A percentile compares a stretch with the other conserved stretches of the same genome.
Evolutionary conservation across 768 basidiomycete genomes (phyloP).

Genomic region (Kwoniella sp.): DNA sequence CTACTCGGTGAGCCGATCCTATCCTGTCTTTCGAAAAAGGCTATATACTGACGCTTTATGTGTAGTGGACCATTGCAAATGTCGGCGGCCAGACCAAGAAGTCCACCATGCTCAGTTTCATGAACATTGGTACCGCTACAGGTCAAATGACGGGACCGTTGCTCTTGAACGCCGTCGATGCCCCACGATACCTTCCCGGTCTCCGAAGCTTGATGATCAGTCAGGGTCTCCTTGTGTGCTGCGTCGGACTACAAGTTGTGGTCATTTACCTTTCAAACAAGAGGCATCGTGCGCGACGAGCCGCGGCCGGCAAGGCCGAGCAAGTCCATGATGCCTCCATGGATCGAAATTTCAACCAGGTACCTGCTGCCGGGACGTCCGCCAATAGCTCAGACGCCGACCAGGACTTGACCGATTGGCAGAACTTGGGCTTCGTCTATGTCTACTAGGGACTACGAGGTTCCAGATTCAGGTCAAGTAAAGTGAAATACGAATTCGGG

Average conservation of each 20-base stretch:
- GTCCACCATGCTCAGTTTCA: slow-evolving; percentile 57
- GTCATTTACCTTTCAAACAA: slow-evolving; percentile 44
- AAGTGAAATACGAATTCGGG: too few relatives aligned
- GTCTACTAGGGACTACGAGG: slow-evolving; percentile 12
- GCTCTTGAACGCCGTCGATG: slow-evolving; percentile 47
- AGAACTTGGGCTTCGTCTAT: slow-evolving; percentile 24
- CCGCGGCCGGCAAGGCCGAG: slow-evolving; percentile 46
- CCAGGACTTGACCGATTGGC: slow-evolving; percentile 19
- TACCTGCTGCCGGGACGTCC: not conserved
- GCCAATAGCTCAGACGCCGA: not conserved
- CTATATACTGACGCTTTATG: not conserved
- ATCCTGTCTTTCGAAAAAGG: not conserved
- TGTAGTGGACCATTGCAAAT: slow-evolving; percentile 31
- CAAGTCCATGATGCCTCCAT: slow-evolving; percentile 41
- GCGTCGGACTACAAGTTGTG: slow-evolving; percentile 29
- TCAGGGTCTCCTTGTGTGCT: slow-evolving; percentile 32
- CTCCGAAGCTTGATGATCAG: slow-evolving; percentile 32
- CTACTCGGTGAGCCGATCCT: slow-evolving; percentile 12
- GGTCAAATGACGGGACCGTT: slow-evolving; percentile 55
- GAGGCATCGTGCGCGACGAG: slow-evolving; percentile 41
- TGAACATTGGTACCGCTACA: slow-evolving; percentile 60
- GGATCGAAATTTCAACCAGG: slow-evolving; percentile 29
- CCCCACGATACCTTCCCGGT: slow-evolving; percentile 39
- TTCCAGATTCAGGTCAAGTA: not conserved
- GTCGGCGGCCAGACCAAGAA: slow-evolving; percentile 49